Base-by-base conservation (phyloP, 768 basidiomycete genomes). In the Trametes punicea region DNA sequence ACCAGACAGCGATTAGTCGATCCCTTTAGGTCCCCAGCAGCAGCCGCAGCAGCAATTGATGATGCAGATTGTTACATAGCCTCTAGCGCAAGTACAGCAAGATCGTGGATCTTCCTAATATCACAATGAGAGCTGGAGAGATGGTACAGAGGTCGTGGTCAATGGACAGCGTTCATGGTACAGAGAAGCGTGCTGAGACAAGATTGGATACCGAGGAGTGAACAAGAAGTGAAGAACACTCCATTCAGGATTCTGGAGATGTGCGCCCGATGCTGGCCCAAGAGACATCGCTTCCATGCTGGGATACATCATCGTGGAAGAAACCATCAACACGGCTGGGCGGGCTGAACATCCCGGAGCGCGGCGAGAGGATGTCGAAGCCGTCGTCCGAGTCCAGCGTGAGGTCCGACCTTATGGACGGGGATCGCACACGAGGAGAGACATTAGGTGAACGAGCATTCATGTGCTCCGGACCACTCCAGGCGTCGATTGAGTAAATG, bases 301-400 rank as follows among this genome's bases (percentile, higher is more conserved):
- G 45, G 4, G 60, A 60, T 21, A 15, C 46, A 39, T 60, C 58
- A 15, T 65, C 63, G 38, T 59, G 63, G 29, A 54, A 30, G 53
- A 60, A 46, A 20, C 40, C 53, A 36, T 51, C 36, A 20, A 46
- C 53, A 3, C 21, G 53, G 46, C 41, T 50, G 7, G 41, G 40
- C n/a, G 65, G 60, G 46, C 65, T 66, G 60, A 68, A 68, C 57
- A 68, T 66, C 2, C 46, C 67, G 10, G 67, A 64, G 34, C 67
- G 65, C 29, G 63, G 53, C 2, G 65, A 66, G 21, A 65, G 54
- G 2, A 63, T 61, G 21, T 66, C 65, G n/a, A 64, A 56, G 8
- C 60, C 67, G 44, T 60, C 58, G 29, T 63, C 63, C 39, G 62
- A 62, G 33, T 52, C 48, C 38, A 62, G 31, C n/a, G 51, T 53